Conservation (phyloP, 2,329 filamentous ascomycete species). For the Pseudopyrenochaeta lycopersici region DNA sequence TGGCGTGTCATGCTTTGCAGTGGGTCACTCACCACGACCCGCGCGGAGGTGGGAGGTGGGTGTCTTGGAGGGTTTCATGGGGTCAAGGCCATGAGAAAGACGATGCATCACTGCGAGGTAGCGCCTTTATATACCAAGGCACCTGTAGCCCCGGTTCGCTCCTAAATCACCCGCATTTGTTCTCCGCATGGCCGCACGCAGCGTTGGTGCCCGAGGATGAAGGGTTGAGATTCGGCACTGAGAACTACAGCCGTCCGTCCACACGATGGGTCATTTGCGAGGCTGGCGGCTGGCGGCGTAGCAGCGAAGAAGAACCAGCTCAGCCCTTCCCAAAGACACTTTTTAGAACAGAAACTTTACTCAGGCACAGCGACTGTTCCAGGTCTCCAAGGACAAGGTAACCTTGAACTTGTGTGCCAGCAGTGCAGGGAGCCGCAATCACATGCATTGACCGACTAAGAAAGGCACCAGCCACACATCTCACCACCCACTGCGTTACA, state of each 20-base stretch:
- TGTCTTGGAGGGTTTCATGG: constrained; percentile 29
- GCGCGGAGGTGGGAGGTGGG: constrained; percentile 22
- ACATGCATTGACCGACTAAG: constrained; percentile 31
- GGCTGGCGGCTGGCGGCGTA: no score
- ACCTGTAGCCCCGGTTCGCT: constrained; percentile 23
- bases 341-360: not conserved
- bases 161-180: constrained; percentile 35
- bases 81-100: constrained; percentile 25
- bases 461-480: constrained; percentile 35
- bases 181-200: constrained; percentile 30
- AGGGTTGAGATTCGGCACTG: not conserved
- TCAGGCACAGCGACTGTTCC: not conserved
- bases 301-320: no score
- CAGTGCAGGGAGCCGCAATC: constrained; percentile 23
- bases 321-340: no score
- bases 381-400: not conserved
- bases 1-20: constrained; percentile 23
- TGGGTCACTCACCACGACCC: constrained; percentile 21
- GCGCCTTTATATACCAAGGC: constrained; percentile 32
- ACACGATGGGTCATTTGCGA: no score
- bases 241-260: not conserved
- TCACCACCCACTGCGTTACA: constrained; percentile 20
- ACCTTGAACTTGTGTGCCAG: constrained; percentile 14
- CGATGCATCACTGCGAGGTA: constrained; percentile 20
- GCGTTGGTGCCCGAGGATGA: constrained; percentile 30